Evolutionary conservation across 169 alveolate genomes (phyloP), one percentile per base, ranked within the genome.

Genomic region (Plasmodium coatneyi): DNA sequence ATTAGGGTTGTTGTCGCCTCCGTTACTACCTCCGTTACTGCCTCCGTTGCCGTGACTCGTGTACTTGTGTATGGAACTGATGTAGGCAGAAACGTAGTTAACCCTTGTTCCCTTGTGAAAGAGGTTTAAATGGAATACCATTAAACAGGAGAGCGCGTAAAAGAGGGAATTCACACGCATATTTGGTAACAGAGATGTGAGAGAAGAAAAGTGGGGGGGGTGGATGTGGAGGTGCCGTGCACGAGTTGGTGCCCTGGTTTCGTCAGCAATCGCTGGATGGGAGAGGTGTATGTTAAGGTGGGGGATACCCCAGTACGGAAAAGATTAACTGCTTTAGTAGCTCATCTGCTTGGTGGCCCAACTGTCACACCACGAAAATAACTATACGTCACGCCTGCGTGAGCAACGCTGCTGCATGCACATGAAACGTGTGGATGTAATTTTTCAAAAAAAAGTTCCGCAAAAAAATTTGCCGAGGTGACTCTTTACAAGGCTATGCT

Each of bases 101-200:
- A 41, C 70, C 84, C 84, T 49, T 4, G 78, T 86, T 5, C 86
- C 84, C 56, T 76, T 86, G 46, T 28, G 22, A 74, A 86, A 52
- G 72, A 86, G 1, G 66, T 74, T 76, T 86, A 78, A 56, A 74
- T 86, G 93, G 86, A 86, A 74, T 34, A 78, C 93, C 93, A 78
- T 86, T 74, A 86, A 76, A 32, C 43, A 86, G 16, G 70, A 74
- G 19, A 46, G 14, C 9, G 82, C 43, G 43, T 54, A 86, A n/a
- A 76, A 4, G 54, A 86, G 70, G 28, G 80, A 28, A 49, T 86
- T 86, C 56, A 86, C n/a, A 34, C 82, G 93, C 93, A 86, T 86
- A 76, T 86, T 86, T 72, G 66, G 76, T 66, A 28, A 12, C 4
- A 2, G 76, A 2, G 36, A n/a, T n/a, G 76, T 19, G 32, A n/a